Conservation (phyloP, 2,329 filamentous ascomycete species). For the Ophiobolus disseminans region DNA sequence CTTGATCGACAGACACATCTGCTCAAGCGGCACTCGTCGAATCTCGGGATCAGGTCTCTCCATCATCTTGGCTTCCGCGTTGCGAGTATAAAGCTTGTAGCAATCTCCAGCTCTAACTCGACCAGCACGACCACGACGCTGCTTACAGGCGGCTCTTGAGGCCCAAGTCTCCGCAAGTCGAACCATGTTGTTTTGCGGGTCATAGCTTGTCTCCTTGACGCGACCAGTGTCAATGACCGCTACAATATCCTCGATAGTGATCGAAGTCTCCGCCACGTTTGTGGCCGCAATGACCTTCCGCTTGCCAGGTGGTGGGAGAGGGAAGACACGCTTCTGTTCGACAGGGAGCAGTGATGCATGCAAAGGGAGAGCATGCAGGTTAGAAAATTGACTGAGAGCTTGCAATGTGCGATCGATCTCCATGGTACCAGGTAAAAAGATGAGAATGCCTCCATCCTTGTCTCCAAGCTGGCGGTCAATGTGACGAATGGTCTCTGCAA, state of each 20-base stretch:
- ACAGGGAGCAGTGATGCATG: slow-evolving; percentile 89
- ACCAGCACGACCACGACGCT: slow-evolving; percentile 89
- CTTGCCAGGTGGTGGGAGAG: slow-evolving; percentile 75
- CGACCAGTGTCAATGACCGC: slow-evolving; percentile 94
- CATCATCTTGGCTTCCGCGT: slow-evolving; percentile 83
- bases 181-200: slow-evolving; percentile 90
- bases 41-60: slow-evolving; percentile 94
- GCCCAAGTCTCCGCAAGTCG: slow-evolving; percentile 95
- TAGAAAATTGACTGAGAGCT: slow-evolving; percentile 68
- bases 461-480: slow-evolving; percentile 80
- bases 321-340: slow-evolving; percentile 89
- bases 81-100: slow-evolving; percentile 93
- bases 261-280: slow-evolving; percentile 97
- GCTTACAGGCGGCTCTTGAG: slow-evolving; percentile 90
- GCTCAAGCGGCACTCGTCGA: slow-evolving; percentile 87
- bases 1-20: slow-evolving; percentile 91
- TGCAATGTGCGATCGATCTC: slow-evolving; percentile 87
- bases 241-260: slow-evolving; percentile 97
- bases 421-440: slow-evolving; percentile 89
- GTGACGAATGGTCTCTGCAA: slow-evolving; percentile 77
- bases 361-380: slow-evolving; percentile 81
- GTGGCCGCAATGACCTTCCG: slow-evolving; percentile 94
- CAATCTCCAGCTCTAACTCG: slow-evolving; percentile 89
- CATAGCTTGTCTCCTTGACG: slow-evolving; percentile 96
- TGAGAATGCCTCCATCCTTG: slow-evolving; percentile 85